Evolutionary conservation across 257 asterid species (phyloP), one percentile per base, ranked within the genome.

Genomic region (Solanum lycopersicoides): DNA sequence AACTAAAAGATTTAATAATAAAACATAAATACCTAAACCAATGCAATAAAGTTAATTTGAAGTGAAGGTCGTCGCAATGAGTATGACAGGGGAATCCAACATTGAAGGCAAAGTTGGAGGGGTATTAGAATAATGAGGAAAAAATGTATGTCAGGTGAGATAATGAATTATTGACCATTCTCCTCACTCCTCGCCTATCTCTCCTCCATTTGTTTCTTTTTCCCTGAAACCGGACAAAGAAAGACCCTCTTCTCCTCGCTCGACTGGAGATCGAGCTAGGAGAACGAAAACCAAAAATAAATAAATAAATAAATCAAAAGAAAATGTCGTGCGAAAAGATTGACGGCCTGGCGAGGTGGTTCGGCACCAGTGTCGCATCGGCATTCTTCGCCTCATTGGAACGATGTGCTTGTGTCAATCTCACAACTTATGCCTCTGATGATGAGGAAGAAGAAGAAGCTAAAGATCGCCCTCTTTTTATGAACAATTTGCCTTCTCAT

Each of bases 331-430:
- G 91, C 93, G 94, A 92, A 28, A 94, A 91, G 89, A 87, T 92
- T 79, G 99, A 95, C 88, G 97, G 98, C 88, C 88, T 96, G 20
- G 99, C 98, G 21, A 91, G 96, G 90, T 96, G 99, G 98, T 88
- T 96, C 83, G 98, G 98, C 9, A 91, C 91, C 84, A 92, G 94
- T 94, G 98, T 94, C 4, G 98, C 97, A 68, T 86, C 96, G 34
- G 98, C 98, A 50, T 96, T 95, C 93, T 96, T 96, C 90, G 95
- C 98, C 39, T 95, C 99, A 16, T 93, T 96, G 41, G 99, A 96
- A 86, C 95, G 99, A 35, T 96, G 98, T 87, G 93, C 99, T 63
- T 96, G 98, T 91, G 97, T 96, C 82, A 95, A 93, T 84, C 94
- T 96, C 83, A 90, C 94, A 69, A 95, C 98, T 86, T 92, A 85